phyloP scores from a whole-genome alignment of 2,329 filamentous ascomycete species.

The Colletotrichum echinochloae region DNA sequence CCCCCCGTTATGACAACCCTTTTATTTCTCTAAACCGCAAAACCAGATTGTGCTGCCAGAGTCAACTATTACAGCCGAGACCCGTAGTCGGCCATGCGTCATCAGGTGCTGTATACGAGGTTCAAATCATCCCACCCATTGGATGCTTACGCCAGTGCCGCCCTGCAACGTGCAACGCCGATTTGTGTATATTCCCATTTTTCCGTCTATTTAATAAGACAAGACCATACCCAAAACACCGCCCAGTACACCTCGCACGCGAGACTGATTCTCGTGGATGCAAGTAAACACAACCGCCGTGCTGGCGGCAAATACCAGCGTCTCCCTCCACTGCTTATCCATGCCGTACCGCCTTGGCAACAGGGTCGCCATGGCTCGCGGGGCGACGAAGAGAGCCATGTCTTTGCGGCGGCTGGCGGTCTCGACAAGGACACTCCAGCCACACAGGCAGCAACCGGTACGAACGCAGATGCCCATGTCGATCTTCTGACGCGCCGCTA shows the following conservation, averaged over 20 bases:
- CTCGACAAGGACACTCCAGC: slow-evolving; percentile 85
- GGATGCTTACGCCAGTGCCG: background rate
- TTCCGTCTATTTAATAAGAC: slow-evolving; percentile 45
- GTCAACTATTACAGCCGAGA: background rate
- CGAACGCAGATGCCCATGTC: slow-evolving; percentile 77
- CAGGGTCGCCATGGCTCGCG: slow-evolving; percentile 79
- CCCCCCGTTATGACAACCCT: background rate
- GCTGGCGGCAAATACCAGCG: slow-evolving; percentile 73
- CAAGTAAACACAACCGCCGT: slow-evolving; percentile 78
- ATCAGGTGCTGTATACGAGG: slow-evolving; percentile 8
- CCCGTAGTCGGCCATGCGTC: background rate
- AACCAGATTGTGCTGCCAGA: slow-evolving; percentile 1
- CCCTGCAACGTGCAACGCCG: background rate
- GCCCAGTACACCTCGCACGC: slow-evolving; percentile 78
- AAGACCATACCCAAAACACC: slow-evolving; percentile 66
- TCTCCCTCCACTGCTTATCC: slow-evolving; percentile 76
- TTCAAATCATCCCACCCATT: slow-evolving; percentile 10
- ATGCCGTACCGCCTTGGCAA: slow-evolving; percentile 76
- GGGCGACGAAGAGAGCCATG: slow-evolving; percentile 83
- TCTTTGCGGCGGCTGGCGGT: slow-evolving; percentile 74
- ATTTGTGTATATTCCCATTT: background rate
- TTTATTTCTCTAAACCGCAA: background rate
- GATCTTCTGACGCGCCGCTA: slow-evolving; percentile 60
- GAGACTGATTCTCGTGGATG: slow-evolving; percentile 69
- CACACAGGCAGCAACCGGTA: slow-evolving; percentile 79